phyloP scores from a whole-genome alignment of 371 early-diverging fungal species.

The Mucor racemosus region DNA sequence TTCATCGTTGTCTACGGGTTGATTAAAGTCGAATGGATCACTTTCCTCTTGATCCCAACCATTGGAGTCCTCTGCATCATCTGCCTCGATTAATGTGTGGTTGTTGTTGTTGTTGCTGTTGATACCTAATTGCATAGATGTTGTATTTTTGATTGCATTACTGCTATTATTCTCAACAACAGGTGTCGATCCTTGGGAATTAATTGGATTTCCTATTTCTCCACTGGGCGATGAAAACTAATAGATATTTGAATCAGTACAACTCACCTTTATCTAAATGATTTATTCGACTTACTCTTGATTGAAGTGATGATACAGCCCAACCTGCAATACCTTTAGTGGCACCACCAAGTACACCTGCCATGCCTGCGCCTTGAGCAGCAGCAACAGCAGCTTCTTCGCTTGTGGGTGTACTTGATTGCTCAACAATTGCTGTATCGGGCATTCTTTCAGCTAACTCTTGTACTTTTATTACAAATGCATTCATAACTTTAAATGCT shows the following conservation, averaged over 20 bases:
- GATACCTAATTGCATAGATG: not conserved
- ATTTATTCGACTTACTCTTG: constrained; percentile 34
- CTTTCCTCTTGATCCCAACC: constrained; percentile 50
- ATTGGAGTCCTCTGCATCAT: constrained; percentile 12
- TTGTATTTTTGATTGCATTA: not conserved
- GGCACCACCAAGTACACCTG: constrained; percentile 50
- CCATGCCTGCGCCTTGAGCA: constrained; percentile 29
- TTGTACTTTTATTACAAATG: constrained; percentile 70
- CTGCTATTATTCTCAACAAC: not conserved
- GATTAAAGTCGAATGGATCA: constrained; percentile 18
- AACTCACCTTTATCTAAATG: not conserved
- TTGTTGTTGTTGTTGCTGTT: not conserved
- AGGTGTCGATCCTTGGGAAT: constrained; percentile 1
- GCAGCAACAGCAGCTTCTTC: constrained; percentile 23
- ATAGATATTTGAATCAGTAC: not conserved
- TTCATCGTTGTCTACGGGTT: constrained; percentile 29
- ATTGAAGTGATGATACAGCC: constrained; percentile 55
- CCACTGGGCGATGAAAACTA: constrained; percentile 47
- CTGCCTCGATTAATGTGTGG: constrained; percentile 9
- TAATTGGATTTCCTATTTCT: constrained; percentile 36
- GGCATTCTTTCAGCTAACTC: constrained; percentile 75
- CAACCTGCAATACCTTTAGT: constrained; percentile 55
- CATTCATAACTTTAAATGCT: constrained; percentile 75
- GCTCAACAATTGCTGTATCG: constrained; percentile 51
- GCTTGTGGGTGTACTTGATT: constrained; percentile 9